Percentiles rank a stretch among this genome's conserved stretches.
These are phyloP conservation scores for Nigrospora osmanthi DNA, from an alignment of 2,329 filamentous ascomycete species.

Conservation along the genomic window DNA sequence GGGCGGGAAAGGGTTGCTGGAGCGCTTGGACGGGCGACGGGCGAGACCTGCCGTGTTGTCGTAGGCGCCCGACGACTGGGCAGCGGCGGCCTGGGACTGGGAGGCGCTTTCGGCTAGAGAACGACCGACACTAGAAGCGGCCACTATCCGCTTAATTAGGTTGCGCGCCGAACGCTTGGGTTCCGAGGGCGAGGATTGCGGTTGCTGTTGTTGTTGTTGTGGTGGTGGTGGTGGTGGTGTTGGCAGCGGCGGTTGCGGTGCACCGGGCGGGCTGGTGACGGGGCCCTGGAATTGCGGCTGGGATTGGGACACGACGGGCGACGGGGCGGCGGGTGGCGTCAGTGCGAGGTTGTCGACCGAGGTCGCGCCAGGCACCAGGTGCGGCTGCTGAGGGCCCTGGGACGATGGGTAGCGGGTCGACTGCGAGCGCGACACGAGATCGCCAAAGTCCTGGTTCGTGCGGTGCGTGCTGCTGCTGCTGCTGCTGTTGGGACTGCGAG, in stretches of 20 bases:
- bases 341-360: constrained; percentile 34
- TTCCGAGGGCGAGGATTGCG: constrained; percentile 23
- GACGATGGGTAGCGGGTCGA: constrained; percentile 36
- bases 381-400: constrained; percentile 22
- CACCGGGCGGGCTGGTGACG: constrained; percentile 9
- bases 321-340: constrained; percentile 13
- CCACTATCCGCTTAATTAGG: constrained; percentile 44
- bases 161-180: constrained; percentile 42
- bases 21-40: constrained; percentile 50
- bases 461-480: constrained; percentile 21
- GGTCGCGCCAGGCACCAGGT: constrained; percentile 26
- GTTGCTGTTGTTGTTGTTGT: no score
- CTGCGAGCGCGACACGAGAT: constrained; percentile 42
- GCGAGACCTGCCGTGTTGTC: constrained; percentile 40
- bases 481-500: constrained; percentile 11
- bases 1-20: constrained; percentile 37
- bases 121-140: constrained; percentile 10
- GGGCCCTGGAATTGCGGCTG: background rate
- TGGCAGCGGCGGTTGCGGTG: constrained; percentile 4
- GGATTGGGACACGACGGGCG: constrained; percentile 9
- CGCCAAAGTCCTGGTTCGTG: constrained; percentile 35
- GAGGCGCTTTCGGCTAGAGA: background rate
- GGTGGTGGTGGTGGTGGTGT: no score
- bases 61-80: constrained; percentile 27
- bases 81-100: no score